Evolutionary conservation across 1,139 yeast genomes (phyloP), one percentile per base, ranked within the genome.

Genomic region (Scheffersomyces titani): DNA sequence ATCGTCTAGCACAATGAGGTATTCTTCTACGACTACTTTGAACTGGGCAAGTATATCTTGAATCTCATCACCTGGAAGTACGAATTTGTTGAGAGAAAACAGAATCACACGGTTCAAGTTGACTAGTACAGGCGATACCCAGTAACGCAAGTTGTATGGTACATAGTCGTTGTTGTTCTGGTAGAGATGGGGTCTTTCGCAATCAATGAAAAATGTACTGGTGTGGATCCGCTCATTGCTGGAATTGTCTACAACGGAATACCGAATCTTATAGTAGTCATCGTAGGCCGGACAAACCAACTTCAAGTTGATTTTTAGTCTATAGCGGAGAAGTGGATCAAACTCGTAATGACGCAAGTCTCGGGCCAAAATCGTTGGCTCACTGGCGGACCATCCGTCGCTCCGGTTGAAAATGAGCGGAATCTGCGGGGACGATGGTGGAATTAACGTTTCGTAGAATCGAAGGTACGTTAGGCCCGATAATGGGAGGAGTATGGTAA

Each of bases 101-200:
- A 51, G 52, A 5, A 60, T 49, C 19, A 53, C 58, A n/a, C 63
- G 65, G 53, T 68, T 65, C 54, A 63, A 65, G 55, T 71, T 66
- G 5, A 74, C 70, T 13, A 75, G 50, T 0, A 70, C 50, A 0
- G 84, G 83, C 1, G 81, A 75, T 7, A 72, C 69, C 77, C 79
- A 78, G 57, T 65, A 70, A 51, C 77, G 66, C 45, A 77, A 65
- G 54, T 73, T 71, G 59, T 69, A 78, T 0, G 84, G 83, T 9
- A 80, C 60, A 48, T 72, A 56, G 59, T 59, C 50, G 61, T 80
- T 80, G 53, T 74, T 72, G 18, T 59, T 55, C 45, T 65, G 65
- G 62, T 75, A 74, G 20, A 74, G 61, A 52, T 58, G 61, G 16
- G 72, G 58, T 6, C 74, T 64, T 58, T 75, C 78, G 60, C 83